These are phyloP conservation scores for Mucor piriformis DNA, from an alignment of 371 early-diverging fungal species.

Conservation along the genomic window DNA sequence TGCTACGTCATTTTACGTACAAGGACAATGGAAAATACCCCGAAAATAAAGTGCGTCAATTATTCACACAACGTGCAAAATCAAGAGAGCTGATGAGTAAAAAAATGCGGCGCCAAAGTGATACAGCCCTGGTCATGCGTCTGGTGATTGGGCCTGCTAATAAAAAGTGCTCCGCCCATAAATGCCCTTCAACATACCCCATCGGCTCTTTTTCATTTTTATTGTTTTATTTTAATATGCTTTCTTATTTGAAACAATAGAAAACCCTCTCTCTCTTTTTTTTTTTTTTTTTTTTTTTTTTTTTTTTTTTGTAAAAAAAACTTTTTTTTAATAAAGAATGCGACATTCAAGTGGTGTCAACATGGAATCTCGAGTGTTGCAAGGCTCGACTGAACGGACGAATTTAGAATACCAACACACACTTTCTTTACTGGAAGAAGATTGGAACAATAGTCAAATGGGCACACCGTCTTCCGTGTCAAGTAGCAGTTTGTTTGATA, in stretches of 20 bases:
- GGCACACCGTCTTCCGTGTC: slow-evolving; percentile 18
- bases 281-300: slow-evolving; percentile 1
- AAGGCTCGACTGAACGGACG: no score
- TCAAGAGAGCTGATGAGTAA: no score
- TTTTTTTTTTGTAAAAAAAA: neutral
- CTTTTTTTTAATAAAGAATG: neutral
- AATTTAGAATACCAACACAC: neutral
- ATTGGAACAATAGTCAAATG: slow-evolving; percentile 13
- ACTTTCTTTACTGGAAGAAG: slow-evolving; percentile 4
- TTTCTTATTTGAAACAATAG: neutral
- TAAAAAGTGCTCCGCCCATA: slow-evolving; percentile 1
- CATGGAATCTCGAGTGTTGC: slow-evolving; percentile 11
- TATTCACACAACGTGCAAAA: no score
- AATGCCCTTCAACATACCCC: neutral
- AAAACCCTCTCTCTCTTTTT: neutral
- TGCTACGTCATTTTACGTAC: no score
- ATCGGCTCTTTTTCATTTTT: neutral
- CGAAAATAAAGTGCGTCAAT: no score
- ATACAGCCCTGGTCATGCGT: no score
- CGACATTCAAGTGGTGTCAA: slow-evolving; percentile 1
- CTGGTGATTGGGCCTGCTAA: no score
- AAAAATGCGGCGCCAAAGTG: no score
- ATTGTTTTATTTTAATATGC: neutral
- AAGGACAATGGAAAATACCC: no score
- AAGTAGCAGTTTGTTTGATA: slow-evolving; percentile 24